Conservation (phyloP, 345 rosid species). For the Eucalyptus curtisii region DNA sequence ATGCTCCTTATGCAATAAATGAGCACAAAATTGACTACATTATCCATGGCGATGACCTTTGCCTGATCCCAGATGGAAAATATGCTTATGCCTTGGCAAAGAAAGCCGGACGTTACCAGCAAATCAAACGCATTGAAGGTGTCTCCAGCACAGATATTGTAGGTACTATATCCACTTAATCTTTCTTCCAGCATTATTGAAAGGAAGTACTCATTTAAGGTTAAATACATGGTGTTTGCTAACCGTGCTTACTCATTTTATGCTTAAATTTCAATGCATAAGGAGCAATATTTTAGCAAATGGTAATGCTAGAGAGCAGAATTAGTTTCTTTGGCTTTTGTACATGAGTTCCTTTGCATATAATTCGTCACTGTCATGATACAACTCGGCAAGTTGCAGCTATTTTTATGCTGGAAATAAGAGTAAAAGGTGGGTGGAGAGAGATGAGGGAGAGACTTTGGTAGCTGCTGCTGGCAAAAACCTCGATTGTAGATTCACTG, state of each 20-base stretch:
- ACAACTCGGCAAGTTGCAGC: background rate
- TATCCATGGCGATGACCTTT: conserved; percentile 93
- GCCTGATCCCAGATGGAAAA: conserved; percentile 87
- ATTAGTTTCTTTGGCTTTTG: background rate
- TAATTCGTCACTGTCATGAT: background rate
- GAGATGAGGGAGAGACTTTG: background rate
- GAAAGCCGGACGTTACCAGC: conserved; percentile 87
- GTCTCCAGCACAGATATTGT: conserved; percentile 99
- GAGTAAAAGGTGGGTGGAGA: background rate
- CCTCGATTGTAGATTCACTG: background rate
- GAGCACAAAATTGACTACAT: conserved; percentile 82
- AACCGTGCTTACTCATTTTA: background rate
- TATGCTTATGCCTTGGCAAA: conserved; percentile 93
- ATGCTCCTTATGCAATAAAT: conserved; percentile 84
- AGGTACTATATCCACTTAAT: conserved; percentile 32
- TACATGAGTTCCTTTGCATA: background rate
- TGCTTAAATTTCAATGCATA: background rate
- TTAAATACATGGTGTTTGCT: background rate
- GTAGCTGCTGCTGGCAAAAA: background rate
- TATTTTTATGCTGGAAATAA: background rate
- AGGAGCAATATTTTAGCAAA: background rate
- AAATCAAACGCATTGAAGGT: conserved; percentile 95
- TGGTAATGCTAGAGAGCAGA: background rate
- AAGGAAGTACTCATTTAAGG: background rate
- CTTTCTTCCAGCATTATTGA: background rate